A percentile compares a stretch with the other conserved stretches of the same genome.
Conservation (phyloP, 1,284 basidiomycete genomes). For the Baeospora myosura region DNA sequence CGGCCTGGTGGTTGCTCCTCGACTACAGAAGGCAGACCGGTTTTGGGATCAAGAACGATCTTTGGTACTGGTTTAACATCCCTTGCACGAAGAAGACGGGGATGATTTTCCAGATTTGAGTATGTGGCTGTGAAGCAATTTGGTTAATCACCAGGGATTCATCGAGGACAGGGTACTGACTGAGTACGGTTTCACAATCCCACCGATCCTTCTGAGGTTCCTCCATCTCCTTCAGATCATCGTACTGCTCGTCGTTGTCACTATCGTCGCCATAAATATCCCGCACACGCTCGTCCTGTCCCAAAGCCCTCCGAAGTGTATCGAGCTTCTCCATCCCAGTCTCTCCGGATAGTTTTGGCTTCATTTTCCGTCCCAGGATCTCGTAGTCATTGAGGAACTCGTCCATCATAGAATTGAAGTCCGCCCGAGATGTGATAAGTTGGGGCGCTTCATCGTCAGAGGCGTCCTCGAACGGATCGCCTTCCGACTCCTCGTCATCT, state of each 20-base stretch:
- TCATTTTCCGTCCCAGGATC: slow-evolving; percentile 84
- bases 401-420: slow-evolving; percentile 89
- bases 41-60: slow-evolving; percentile 67
- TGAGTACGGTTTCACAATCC: slow-evolving; percentile 92
- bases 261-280: slow-evolving; percentile 27
- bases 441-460: slow-evolving; percentile 62
- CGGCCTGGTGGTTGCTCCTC: slow-evolving; percentile 17
- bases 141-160: slow-evolving; percentile 1
- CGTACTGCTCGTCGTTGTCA: slow-evolving; percentile 40
- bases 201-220: slow-evolving; percentile 75
- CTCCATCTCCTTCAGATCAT: slow-evolving; percentile 44
- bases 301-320: slow-evolving; percentile 72
- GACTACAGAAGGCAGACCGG: slow-evolving; percentile 61
- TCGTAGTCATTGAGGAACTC: slow-evolving; percentile 94
- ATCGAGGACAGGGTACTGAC: slow-evolving; percentile 44
- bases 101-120: slow-evolving; percentile 92
- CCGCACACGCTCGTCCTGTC: slow-evolving; percentile 51
- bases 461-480: slow-evolving; percentile 26
- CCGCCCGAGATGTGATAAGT: slow-evolving; percentile 74
- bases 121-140: slow-evolving; percentile 65
- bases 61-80: slow-evolving; percentile 47
- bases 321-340: slow-evolving; percentile 74
- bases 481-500: slow-evolving; percentile 50
- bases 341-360: slow-evolving; percentile 63
- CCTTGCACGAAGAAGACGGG: slow-evolving; percentile 70